Percentiles rank a stretch among this genome's conserved stretches.
These are phyloP conservation scores for Umbellularia californica DNA, from an alignment of 164 flowering plant species.

Conservation along the genomic window DNA sequence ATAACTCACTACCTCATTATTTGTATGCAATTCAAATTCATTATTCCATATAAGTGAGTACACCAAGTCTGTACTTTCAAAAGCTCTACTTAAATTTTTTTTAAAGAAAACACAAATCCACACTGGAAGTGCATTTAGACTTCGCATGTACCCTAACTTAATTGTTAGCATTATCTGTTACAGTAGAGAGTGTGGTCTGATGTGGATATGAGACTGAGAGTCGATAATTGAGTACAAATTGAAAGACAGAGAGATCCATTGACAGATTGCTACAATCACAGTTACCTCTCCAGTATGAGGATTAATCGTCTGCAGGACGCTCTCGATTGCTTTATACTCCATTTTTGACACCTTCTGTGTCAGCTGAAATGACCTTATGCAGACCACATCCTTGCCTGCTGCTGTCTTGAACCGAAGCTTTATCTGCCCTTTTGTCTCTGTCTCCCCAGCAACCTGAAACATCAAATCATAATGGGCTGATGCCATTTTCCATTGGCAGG, in stretches of 20 bases:
- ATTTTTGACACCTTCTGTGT: conserved; percentile 93
- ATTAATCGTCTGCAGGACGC: conserved; percentile 91
- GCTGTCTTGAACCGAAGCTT: conserved; percentile 94
- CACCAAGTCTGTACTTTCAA: too few relatives aligned
- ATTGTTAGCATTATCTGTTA: too few relatives aligned
- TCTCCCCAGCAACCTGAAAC: conserved; percentile 87
- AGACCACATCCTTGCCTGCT: conserved; percentile 94
- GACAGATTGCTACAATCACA: background rate
- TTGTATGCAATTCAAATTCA: too few relatives aligned
- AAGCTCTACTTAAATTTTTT: too few relatives aligned
- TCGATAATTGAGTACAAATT: background rate
- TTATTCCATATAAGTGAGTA: too few relatives aligned
- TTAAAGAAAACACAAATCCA: too few relatives aligned
- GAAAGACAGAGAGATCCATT: background rate
- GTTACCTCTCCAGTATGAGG: conserved; percentile 96
- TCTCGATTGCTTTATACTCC: conserved; percentile 97
- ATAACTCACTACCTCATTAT: too few relatives aligned
- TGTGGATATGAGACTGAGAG: too few relatives aligned
- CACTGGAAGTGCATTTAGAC: too few relatives aligned
- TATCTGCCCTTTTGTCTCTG: conserved; percentile 97
- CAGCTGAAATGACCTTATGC: conserved; percentile 91
- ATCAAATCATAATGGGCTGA: background rate
- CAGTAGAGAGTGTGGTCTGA: too few relatives aligned
- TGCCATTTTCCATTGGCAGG: background rate
- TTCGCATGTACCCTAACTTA: too few relatives aligned